phyloP scores from a whole-genome alignment of 495 filamentous ascomycete species.

The Xylaria nigripes region DNA sequence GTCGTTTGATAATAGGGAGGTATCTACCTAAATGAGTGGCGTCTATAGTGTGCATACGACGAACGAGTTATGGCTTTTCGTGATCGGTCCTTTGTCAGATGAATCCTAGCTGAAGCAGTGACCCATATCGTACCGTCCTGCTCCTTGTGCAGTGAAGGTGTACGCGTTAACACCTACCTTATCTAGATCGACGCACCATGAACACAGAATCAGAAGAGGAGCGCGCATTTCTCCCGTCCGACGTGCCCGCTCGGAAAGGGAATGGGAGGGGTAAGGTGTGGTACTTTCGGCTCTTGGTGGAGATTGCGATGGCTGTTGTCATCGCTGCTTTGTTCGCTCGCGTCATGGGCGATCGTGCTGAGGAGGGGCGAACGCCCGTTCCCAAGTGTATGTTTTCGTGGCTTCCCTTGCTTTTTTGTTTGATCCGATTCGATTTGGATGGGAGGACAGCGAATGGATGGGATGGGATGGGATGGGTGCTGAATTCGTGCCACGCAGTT shows the following conservation, averaged over 20 bases:
- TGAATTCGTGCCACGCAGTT: conserved; percentile 18
- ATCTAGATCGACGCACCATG: too few species aligned
- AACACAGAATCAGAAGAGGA: conserved; percentile 17
- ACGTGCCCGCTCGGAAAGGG: too few species aligned
- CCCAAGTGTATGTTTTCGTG: conserved; percentile 17
- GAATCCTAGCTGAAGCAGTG: too few species aligned
- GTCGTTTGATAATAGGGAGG: too few species aligned
- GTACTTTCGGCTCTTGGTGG: conserved; percentile 20
- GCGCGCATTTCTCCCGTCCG: conserved; percentile 26
- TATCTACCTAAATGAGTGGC: too few species aligned
- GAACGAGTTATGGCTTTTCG: too few species aligned
- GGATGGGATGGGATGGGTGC: too few species aligned
- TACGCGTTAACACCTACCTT: too few species aligned
- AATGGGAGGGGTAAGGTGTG: background rate
- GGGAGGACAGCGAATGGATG: background rate
- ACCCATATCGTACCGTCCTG: too few species aligned
- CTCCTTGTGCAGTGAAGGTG: too few species aligned
- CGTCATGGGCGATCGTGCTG: conserved; percentile 2
- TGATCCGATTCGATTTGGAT: background rate
- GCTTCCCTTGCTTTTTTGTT: background rate
- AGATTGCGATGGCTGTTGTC: conserved; percentile 17
- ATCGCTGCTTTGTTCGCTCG: conserved; percentile 14
- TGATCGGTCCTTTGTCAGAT: too few species aligned
- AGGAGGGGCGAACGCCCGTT: conserved; percentile 12
- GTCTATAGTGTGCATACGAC: too few species aligned